A percentile compares a stretch with the other conserved stretches of the same genome.
phyloP scores from a whole-genome alignment of 805 yeast species.

The Jamesozyma jinghongensis region DNA sequence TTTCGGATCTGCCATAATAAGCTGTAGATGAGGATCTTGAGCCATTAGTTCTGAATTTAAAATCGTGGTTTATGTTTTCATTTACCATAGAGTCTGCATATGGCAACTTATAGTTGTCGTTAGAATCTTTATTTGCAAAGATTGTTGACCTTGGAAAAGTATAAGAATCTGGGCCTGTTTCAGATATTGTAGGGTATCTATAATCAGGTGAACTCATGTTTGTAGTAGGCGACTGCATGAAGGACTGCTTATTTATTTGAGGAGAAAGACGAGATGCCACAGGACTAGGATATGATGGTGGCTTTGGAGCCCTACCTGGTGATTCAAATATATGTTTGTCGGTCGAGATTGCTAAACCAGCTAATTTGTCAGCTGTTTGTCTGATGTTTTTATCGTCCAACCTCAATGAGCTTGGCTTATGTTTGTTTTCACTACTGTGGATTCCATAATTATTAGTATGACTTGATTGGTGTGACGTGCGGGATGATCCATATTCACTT shows the following conservation, averaged over 20 bases:
- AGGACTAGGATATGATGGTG: conserved; percentile 43
- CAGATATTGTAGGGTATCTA: conserved; percentile 3
- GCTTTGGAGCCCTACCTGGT: conserved; percentile 65
- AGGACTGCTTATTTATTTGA: background rate
- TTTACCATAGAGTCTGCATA: background rate
- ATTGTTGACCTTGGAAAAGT: background rate
- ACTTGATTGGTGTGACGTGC: background rate
- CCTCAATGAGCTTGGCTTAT: background rate
- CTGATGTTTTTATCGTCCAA: background rate
- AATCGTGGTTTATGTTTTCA: background rate
- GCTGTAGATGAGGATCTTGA: conserved; percentile 2
- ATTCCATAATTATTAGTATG: background rate
- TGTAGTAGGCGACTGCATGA: background rate
- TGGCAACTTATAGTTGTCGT: background rate
- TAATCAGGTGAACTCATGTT: background rate
- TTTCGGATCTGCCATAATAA: background rate
- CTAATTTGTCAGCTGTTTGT: conserved; percentile 5
- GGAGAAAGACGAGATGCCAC: conserved; percentile 21
- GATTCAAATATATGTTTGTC: conserved; percentile 37
- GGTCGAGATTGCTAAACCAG: conserved; percentile 9
- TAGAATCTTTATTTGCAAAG: background rate
- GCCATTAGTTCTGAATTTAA: background rate
- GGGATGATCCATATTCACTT: too few relatives aligned
- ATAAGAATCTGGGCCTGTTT: background rate
- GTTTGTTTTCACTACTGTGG: background rate